Conservation (phyloP, 495 filamentous ascomycete species). For the Tuber umbilicatum region DNA sequence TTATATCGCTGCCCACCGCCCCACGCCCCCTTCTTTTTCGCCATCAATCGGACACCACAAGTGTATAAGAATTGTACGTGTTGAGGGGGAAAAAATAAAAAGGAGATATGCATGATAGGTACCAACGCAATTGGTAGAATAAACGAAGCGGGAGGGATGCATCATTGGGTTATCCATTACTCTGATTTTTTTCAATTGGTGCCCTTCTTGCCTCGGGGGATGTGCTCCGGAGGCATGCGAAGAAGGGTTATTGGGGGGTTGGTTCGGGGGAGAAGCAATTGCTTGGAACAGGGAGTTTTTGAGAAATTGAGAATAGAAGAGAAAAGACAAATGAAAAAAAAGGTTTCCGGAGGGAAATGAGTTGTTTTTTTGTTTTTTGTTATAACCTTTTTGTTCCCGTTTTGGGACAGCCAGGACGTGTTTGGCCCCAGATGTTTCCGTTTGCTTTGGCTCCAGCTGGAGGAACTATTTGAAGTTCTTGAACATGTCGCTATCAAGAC, state of each 20-base stretch:
- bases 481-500: slow-evolving; percentile 54
- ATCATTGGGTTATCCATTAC: not conserved
- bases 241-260: not conserved
- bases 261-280: not conserved
- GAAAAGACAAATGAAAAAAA: slow-evolving; percentile 11
- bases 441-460: not conserved
- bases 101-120: not conserved
- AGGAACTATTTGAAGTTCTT: slow-evolving; percentile 50
- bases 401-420: not conserved
- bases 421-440: not conserved
- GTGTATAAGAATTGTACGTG: not conserved
- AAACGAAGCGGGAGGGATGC: not conserved
- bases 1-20: not conserved
- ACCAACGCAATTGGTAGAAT: not conserved
- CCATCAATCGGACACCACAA: not conserved
- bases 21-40: not conserved
- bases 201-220: not conserved
- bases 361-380: not conserved
- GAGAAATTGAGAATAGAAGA: slow-evolving; percentile 21
- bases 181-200: not conserved
- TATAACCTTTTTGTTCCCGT: not conserved
- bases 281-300: not conserved
- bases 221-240: not conserved
- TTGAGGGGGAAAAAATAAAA: not conserved
- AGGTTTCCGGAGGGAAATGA: not conserved